Evolutionary conservation across 495 filamentous ascomycete genomes (phyloP).

Genomic region (Annulohypoxylon maeteangense): DNA sequence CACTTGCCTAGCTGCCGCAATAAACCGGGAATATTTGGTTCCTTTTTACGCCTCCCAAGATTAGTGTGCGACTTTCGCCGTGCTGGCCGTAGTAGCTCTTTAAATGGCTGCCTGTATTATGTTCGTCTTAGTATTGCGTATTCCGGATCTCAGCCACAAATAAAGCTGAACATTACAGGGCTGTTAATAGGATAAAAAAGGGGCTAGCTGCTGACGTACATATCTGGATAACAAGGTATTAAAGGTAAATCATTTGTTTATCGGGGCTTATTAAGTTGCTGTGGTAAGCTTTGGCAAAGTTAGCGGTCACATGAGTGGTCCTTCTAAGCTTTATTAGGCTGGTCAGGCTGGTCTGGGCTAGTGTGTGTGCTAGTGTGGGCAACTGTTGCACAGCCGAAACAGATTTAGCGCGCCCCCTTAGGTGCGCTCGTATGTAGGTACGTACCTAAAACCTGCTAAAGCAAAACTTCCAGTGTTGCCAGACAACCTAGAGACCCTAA

Average conservation of each 20-base stretch:
- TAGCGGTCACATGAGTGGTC: neutral
- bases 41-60: neutral
- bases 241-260: neutral
- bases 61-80: neutral
- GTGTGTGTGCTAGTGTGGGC: neutral
- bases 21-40: neutral
- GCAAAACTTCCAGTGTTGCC: constrained; percentile 20
- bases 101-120: constrained; percentile 6
- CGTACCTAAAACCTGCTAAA: constrained; percentile 7
- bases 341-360: neutral
- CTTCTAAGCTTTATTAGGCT: neutral
- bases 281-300: neutral
- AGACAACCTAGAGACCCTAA: constrained; percentile 25
- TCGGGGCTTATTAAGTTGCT: neutral
- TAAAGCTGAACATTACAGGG: neutral
- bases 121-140: constrained; percentile 4
- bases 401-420: constrained; percentile 17
- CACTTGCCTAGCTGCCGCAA: neutral
- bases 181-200: constrained; percentile 13
- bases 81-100: neutral
- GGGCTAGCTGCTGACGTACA: constrained; percentile 6
- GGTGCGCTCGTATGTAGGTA: constrained; percentile 14
- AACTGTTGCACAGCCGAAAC: constrained; percentile 24
- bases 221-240: neutral
- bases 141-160: constrained; percentile 5